A percentile compares a stretch with the other conserved stretches of the same genome.
phyloP scores from a whole-genome alignment of 73 alveolate genomes.

The Stentor coeruleus region DNA sequence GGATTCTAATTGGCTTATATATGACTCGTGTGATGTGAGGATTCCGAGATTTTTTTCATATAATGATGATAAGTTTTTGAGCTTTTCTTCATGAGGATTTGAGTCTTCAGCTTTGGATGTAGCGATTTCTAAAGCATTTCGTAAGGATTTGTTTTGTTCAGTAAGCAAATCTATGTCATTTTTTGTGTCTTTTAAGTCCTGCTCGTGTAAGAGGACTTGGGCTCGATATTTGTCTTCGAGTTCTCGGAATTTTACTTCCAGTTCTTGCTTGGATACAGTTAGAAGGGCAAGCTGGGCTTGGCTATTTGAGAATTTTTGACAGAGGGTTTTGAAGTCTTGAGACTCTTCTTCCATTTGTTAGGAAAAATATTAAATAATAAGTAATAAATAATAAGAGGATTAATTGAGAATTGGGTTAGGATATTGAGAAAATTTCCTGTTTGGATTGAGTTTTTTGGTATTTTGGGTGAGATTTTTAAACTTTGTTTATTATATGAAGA shows the following conservation, averaged over 20 bases:
- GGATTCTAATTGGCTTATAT: not conserved
- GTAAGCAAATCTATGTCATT: not conserved
- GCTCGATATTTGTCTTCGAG: not conserved
- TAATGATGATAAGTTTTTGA: not conserved
- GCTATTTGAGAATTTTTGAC: not conserved
- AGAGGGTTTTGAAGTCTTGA: not conserved
- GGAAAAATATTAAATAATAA: no score
- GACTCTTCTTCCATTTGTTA: constrained; percentile 4
- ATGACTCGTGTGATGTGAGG: not conserved
- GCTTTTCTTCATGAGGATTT: not conserved
- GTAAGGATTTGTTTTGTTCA: not conserved
- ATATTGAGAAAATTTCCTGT: no score
- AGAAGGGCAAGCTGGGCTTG: not conserved
- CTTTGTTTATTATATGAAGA: no score
- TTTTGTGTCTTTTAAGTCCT: not conserved
- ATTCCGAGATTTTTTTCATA: not conserved
- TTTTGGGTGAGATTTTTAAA: no score
- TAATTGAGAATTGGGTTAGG: no score
- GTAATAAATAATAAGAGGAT: no score
- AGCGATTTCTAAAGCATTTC: not conserved
- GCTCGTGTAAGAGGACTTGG: not conserved
- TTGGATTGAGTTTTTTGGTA: no score
- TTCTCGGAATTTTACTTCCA: not conserved
- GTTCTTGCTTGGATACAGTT: not conserved
- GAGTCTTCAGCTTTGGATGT: no score